Percentiles rank a stretch among this genome's conserved stretches.
Evolutionary conservation across 352 stramenopile species (phyloP).

Genomic region (Phytophthora fragariae): DNA sequence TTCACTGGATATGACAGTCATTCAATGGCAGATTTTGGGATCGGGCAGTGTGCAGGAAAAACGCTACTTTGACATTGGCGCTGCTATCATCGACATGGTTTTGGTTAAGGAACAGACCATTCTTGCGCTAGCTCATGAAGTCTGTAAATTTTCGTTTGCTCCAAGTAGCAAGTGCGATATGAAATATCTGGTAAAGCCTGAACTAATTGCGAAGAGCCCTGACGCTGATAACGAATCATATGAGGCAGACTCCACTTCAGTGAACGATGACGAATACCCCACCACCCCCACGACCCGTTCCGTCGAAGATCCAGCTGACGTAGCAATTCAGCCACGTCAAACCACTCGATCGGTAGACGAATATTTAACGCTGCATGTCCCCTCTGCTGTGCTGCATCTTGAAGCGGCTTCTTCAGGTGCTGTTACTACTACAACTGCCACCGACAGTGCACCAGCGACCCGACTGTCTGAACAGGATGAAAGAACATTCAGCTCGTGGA

Average conservation of each 20-base stretch:
- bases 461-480: conserved; percentile 15
- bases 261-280: conserved; percentile 12
- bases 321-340: conserved; percentile 24
- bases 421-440: conserved; percentile 1
- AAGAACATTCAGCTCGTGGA: neutral
- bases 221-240: neutral
- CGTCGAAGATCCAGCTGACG: conserved; percentile 17
- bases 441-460: conserved; percentile 16
- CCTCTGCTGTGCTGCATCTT: conserved; percentile 25
- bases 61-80: conserved; percentile 70
- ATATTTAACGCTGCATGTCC: conserved; percentile 30
- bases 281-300: conserved; percentile 36
- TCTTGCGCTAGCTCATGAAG: conserved; percentile 47
- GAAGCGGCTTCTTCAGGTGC: conserved; percentile 27
- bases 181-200: conserved; percentile 20
- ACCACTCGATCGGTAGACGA: conserved; percentile 29
- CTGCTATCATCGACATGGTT: conserved; percentile 55
- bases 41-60: conserved; percentile 48
- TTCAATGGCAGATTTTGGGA: conserved; percentile 54
- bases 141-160: conserved; percentile 45
- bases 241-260: neutral
- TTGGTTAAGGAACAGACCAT: conserved; percentile 38
- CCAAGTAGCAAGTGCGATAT: conserved; percentile 12
- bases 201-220: neutral
- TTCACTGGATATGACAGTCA: conserved; percentile 73